phyloP scores from a whole-genome alignment of 2,329 filamentous ascomycete species.

The Dendrostoma leiphaemia region DNA sequence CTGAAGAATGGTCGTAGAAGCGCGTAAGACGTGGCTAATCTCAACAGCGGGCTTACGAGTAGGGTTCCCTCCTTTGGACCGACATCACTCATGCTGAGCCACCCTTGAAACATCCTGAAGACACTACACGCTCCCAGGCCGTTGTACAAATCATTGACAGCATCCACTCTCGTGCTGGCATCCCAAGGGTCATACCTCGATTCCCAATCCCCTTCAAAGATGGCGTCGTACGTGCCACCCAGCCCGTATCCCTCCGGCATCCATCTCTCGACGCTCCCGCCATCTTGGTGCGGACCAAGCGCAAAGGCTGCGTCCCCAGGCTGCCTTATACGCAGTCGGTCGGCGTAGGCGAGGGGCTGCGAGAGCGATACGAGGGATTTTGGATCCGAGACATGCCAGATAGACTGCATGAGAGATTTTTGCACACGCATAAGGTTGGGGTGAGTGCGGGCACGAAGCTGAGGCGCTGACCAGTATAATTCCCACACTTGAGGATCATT shows the following conservation, averaged over 20 bases:
- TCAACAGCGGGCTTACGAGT: slow-evolving; percentile 75
- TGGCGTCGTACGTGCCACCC: slow-evolving; percentile 67
- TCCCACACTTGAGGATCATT: slow-evolving; percentile 70
- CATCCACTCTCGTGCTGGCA: slow-evolving; percentile 63
- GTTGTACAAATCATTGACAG: slow-evolving; percentile 73
- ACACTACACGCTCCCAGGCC: slow-evolving; percentile 80
- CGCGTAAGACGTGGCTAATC: slow-evolving; percentile 74
- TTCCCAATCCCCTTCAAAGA: slow-evolving; percentile 78
- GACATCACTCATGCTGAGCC: slow-evolving; percentile 76
- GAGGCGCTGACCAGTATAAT: slow-evolving; percentile 71
- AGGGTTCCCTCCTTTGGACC: slow-evolving; percentile 76
- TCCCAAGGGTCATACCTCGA: slow-evolving; percentile 76
- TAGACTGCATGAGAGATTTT: slow-evolving; percentile 51
- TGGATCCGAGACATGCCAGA: slow-evolving; percentile 12
- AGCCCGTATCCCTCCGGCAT: slow-evolving; percentile 65
- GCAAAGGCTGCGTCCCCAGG: slow-evolving; percentile 71
- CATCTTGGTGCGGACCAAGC: slow-evolving; percentile 71
- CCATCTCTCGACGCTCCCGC: slow-evolving; percentile 74
- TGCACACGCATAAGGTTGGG: slow-evolving; percentile 62
- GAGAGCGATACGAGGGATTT: slow-evolving; percentile 43
- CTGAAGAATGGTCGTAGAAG: slow-evolving; percentile 83
- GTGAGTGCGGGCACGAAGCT: slow-evolving; percentile 66
- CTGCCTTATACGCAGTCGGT: slow-evolving; percentile 68
- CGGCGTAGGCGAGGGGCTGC: slow-evolving; percentile 66
- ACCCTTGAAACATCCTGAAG: slow-evolving; percentile 88